Evolutionary conservation across 2,329 filamentous ascomycete species (phyloP).

Genomic region (Septoria petroselini): DNA sequence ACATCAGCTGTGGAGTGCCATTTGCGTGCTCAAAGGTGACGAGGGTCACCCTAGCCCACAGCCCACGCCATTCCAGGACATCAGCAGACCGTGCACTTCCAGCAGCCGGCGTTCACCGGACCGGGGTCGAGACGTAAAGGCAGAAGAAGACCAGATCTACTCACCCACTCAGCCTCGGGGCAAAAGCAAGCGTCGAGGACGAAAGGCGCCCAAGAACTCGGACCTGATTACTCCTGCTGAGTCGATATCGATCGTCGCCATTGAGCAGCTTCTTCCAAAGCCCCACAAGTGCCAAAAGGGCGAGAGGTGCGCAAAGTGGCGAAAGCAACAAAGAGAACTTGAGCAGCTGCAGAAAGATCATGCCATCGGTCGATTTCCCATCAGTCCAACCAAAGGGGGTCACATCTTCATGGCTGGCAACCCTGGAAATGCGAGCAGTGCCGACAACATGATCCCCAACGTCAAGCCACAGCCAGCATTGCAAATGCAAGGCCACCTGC

Average conservation of each 20-base stretch:
- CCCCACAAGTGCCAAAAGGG: slow-evolving; percentile 82
- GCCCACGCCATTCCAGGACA: slow-evolving; percentile 50
- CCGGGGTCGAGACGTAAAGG: slow-evolving; percentile 23
- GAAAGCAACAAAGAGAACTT: slow-evolving; percentile 74
- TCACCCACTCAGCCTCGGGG: slow-evolving; percentile 38
- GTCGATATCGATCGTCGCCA: slow-evolving; percentile 86
- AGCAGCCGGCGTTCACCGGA: slow-evolving; percentile 28
- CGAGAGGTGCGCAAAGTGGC: slow-evolving; percentile 78
- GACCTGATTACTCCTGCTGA: slow-evolving; percentile 74
- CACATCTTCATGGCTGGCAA: slow-evolving; percentile 75
- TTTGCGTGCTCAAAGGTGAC: slow-evolving; percentile 61
- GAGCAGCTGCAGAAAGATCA: slow-evolving; percentile 72
- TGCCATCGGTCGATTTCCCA: slow-evolving; percentile 52
- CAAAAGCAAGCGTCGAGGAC: slow-evolving; percentile 38
- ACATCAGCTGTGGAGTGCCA: slow-evolving; percentile 76
- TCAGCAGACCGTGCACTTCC: slow-evolving; percentile 45
- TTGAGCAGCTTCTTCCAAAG: slow-evolving; percentile 83
- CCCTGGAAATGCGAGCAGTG: slow-evolving; percentile 70
- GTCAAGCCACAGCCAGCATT: slow-evolving; percentile 41
- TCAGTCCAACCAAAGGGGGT: slow-evolving; percentile 59
- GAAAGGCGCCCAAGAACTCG: slow-evolving; percentile 46
- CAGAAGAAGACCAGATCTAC: slow-evolving; percentile 30
- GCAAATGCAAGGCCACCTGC: slow-evolving; percentile 17
- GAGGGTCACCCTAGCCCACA: slow-evolving; percentile 44
- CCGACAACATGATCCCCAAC: slow-evolving; percentile 52